Base-by-base conservation (phyloP, 768 basidiomycete species). In the Asterophora lycoperdoides region DNA sequence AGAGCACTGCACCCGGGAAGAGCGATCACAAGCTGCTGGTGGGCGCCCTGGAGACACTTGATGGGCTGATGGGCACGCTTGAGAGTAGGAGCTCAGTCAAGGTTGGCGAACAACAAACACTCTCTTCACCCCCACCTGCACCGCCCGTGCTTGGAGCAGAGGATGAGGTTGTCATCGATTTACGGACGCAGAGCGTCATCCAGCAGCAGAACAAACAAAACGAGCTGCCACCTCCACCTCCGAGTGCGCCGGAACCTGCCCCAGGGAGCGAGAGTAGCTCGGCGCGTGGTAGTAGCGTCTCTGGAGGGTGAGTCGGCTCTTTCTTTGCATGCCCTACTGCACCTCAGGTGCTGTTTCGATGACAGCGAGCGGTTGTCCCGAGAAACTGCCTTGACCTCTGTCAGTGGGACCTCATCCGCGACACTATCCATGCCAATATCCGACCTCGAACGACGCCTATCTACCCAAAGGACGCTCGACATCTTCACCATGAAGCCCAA, bases 401-500 rank as follows among this genome's bases (percentile, higher is more conserved):
- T 75, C 32, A 78, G 77, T 49, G 71, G 74, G 36, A 69, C 66
- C 23, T 80, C 83, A 15, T 71, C 73, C n/a, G 66, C 74, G 17
- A 76, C 76, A 1, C 63, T 79, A 51, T 66, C 71, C 10, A 76
- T 76, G 59, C 76, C 89, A 5, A 69, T 95, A 15, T 68, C 79
- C 20, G 89, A 93, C 55, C 77, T 99, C 13, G 95, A 98, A 63
- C 72, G 78, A 29, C 75, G 90, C 20, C 74, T 99, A 29, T 77
- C 83, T 23, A 85, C 90, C 1, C 79, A 86, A 26, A 74, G 79
- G 15, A 90, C 90, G 7, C 69, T 97, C 23, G 96, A 99, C 64
- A 84, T 99, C 38, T 99, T 99, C 65, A 90, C 91, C 1, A 95
- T 99, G 93, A 78, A 80, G 54, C 87, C 87, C 1, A 93, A 92